Evolutionary conservation across 1,284 basidiomycete species (phyloP).

Genomic region (Pyrrhoderma noxium): DNA sequence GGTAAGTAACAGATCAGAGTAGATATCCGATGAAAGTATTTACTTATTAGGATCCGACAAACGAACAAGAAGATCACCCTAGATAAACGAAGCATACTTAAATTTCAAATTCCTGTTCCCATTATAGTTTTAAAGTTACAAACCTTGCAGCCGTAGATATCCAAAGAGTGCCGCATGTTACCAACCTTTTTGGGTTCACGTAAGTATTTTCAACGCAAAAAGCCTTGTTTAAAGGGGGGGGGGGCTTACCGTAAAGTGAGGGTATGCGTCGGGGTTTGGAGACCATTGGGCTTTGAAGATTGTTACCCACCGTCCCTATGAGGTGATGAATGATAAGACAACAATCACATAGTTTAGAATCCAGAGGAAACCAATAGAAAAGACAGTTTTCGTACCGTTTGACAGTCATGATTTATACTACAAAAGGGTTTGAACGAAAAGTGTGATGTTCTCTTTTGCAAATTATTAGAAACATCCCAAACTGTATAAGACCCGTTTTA

Average conservation of each 20-base stretch:
- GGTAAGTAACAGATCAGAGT: background rate
- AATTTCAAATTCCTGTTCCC: background rate
- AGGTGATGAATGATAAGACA: background rate
- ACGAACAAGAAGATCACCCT: constrained; percentile 62
- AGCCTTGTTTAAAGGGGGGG: too few species aligned
- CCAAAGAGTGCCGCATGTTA: constrained; percentile 68
- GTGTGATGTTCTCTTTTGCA: constrained; percentile 41
- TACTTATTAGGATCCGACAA: constrained; percentile 52
- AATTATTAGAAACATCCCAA: constrained; percentile 55
- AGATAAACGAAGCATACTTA: constrained; percentile 8
- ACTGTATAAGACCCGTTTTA: constrained; percentile 35
- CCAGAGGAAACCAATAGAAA: too few species aligned
- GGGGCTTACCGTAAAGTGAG: constrained; percentile 65
- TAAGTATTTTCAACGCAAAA: background rate
- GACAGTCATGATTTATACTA: constrained; percentile 62
- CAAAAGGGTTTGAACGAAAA: constrained; percentile 54
- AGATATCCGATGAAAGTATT: constrained; percentile 18
- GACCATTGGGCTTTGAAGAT: constrained; percentile 69
- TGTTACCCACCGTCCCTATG: constrained; percentile 71
- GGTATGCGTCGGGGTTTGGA: constrained; percentile 66
- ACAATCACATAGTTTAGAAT: too few species aligned
- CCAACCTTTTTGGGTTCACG: constrained; percentile 42
- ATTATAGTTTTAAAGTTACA: background rate
- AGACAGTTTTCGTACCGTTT: constrained; percentile 45
- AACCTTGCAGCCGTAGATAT: constrained; percentile 66